Base-by-base conservation (phyloP, 768 basidiomycete genomes). In the Phanerochaete sordida region DNA sequence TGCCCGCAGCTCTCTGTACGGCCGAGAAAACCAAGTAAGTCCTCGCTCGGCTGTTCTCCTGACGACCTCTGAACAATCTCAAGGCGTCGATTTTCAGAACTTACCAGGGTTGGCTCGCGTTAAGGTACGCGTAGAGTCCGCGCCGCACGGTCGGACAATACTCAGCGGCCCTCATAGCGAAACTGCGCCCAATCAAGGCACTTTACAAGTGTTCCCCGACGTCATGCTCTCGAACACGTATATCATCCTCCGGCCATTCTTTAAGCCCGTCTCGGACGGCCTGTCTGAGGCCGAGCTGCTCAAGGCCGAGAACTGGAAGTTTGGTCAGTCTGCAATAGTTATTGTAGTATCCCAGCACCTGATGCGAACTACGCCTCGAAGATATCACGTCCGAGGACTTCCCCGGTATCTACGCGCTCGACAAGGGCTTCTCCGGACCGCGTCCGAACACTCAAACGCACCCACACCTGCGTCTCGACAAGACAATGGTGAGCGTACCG, bases 61-160 rank as follows among this genome's bases (percentile, higher is more conserved):
- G 9, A 26, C 4, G n/a, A 43, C 30, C 7, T 33, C 28, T 31
- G 27, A 33, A 51, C n/a, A 11, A 33, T 48, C 23, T 30, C 7
- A 54, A 68, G 64, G 59, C 64, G 27, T 69, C 68, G n/a, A 63
- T 67, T 23, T 70, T 70, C 58, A 53, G 68, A 39, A 84, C 85
- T 2, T 91, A 86, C 75, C 90, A 91, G 65, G 89, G 88, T n/a
- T 91, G 89, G 90, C 70, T 88, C 15, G 79, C 87, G 1, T 76
- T 88, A 77, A 86, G 84, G 85, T 87, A 39, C 15, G 47, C 3
- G 66, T 58, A 30, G 9, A 53, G 44, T 15, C 44, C 9, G n/a
- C 31, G 15, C 16, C 2, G n/a, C 4, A n/a, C 7, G 35, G 1
- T 19, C 1, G 6, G 23, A 21, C 1, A 26, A 27, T 46, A 51